Evolutionary conservation across 768 basidiomycete species (phyloP).

Genomic region (Collybiopsis luxurians): DNA sequence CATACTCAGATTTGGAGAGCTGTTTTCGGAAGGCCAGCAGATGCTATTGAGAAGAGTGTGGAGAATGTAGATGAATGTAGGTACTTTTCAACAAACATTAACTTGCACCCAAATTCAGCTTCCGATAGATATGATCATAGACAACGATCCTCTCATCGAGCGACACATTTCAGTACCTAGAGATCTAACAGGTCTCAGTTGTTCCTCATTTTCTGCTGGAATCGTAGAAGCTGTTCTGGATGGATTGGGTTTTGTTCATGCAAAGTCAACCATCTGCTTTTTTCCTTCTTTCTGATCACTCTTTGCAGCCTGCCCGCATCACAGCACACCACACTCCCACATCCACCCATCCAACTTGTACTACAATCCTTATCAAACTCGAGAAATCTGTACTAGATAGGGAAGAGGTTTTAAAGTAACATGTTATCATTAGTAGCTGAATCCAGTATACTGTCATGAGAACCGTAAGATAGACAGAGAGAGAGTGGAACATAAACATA

Average conservation of each 20-base stretch:
- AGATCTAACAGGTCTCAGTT: conserved; percentile 92
- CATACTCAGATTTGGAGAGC: conserved; percentile 96
- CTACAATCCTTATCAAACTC: conserved; percentile 96
- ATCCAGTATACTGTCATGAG: too few relatives aligned
- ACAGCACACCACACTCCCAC: conserved; percentile 94
- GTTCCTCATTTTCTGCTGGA: conserved; percentile 96
- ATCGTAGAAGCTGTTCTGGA: conserved; percentile 97
- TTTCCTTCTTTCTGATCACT: conserved; percentile 7
- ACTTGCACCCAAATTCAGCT: conserved; percentile 9
- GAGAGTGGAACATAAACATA: too few relatives aligned
- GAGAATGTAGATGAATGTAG: conserved; percentile 95
- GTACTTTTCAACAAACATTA: conserved; percentile 20
- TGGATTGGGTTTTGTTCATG: conserved; percentile 86
- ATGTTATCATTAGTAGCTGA: too few relatives aligned
- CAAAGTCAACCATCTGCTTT: background rate
- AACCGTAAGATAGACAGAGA: too few relatives aligned
- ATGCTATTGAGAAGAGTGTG: conserved; percentile 93
- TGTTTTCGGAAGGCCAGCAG: conserved; percentile 90
- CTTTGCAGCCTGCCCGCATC: conserved; percentile 83
- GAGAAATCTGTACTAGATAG: conserved; percentile 91
- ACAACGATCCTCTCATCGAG: conserved; percentile 93
- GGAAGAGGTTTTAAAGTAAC: conserved; percentile 66
- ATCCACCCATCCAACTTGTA: conserved; percentile 75
- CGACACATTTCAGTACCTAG: conserved; percentile 90
- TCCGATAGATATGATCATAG: conserved; percentile 88